A percentile compares a stretch with the other conserved stretches of the same genome.
phyloP scores from a whole-genome alignment of 2,329 filamentous ascomycete genomes.

The Dendrostoma leiphaemia region DNA sequence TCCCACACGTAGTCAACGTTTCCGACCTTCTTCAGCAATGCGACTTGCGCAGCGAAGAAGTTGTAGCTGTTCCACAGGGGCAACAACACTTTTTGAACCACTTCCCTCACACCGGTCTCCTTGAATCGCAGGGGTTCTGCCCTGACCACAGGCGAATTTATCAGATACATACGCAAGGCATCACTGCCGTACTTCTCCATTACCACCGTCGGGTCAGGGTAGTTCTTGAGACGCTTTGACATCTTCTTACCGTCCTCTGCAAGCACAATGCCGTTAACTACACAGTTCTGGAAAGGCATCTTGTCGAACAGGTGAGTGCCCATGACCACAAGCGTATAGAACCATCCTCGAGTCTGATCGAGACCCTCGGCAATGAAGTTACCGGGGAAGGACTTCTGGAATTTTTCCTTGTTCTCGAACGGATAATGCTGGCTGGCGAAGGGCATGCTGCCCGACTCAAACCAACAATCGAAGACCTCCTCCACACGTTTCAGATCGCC shows the following conservation, averaged over 20 bases:
- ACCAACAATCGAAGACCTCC: constrained; percentile 97
- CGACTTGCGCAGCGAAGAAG: constrained; percentile 89
- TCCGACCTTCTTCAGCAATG: constrained; percentile 82
- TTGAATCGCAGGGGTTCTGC: constrained; percentile 90
- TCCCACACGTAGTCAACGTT: constrained; percentile 76
- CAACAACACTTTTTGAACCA: constrained; percentile 85
- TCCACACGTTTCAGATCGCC: constrained; percentile 77
- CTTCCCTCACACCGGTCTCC: constrained; percentile 89
- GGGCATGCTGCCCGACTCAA: constrained; percentile 94
- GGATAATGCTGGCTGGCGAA: constrained; percentile 90
- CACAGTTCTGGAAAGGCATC: constrained; percentile 89
- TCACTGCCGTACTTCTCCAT: constrained; percentile 90
- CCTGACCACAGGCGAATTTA: constrained; percentile 92
- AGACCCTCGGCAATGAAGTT: constrained; percentile 86
- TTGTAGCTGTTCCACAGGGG: constrained; percentile 97
- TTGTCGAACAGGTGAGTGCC: constrained; percentile 84
- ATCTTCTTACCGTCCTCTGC: constrained; percentile 98
- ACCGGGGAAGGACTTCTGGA: constrained; percentile 79
- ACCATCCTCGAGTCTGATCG: constrained; percentile 95
- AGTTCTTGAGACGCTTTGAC: constrained; percentile 96
- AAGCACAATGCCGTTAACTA: constrained; percentile 93
- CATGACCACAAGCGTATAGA: constrained; percentile 87
- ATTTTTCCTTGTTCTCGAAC: constrained; percentile 82
- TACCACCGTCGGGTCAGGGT: constrained; percentile 80
- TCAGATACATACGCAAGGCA: constrained; percentile 89